Percentiles rank a stretch among this genome's conserved stretches.
These are phyloP conservation scores for Pythium rhizo-oryzae DNA, from an alignment of 352 stramenopile genomes.

Conservation along the genomic window DNA sequence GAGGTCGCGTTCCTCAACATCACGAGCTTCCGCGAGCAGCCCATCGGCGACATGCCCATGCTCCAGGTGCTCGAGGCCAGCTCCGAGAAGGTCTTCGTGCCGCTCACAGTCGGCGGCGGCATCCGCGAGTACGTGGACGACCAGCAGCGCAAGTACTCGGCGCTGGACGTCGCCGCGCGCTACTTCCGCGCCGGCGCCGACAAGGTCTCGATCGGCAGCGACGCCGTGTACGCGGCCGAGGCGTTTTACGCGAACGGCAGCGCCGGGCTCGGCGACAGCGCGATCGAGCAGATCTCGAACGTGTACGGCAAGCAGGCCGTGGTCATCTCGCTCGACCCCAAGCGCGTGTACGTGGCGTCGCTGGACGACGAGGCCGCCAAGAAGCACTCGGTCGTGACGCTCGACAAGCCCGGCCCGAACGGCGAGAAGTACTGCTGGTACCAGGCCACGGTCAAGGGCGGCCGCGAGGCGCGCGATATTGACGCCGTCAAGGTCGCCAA, in stretches of 20 bases:
- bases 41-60: constrained; percentile 97
- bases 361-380: constrained; percentile 68
- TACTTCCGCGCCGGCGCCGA: constrained; percentile 99
- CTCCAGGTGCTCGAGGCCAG: constrained; percentile 94
- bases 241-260: constrained; percentile 77
- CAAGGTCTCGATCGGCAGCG: constrained; percentile 98
- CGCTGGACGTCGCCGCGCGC: constrained; percentile 94
- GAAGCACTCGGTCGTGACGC: constrained; percentile 67
- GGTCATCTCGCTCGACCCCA: constrained; percentile 97
- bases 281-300: constrained; percentile 96
- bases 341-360: constrained; percentile 84
- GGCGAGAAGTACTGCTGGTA: constrained; percentile 97
- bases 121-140: constrained; percentile 97
- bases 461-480: constrained; percentile 90
- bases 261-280: constrained; percentile 80
- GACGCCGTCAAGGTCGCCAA: constrained; percentile 87
- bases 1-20: constrained; percentile 99
- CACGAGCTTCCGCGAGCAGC: constrained; percentile 97
- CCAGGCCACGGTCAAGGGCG: constrained; percentile 97
- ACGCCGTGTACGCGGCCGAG: constrained; percentile 95
- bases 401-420: constrained; percentile 88
- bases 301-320: constrained; percentile 98
- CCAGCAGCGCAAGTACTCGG: constrained; percentile 84
- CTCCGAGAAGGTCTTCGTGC: constrained; percentile 97
- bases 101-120: constrained; percentile 97